phyloP scores from a whole-genome alignment of 345 rosid species.

The Psidium guajava region DNA sequence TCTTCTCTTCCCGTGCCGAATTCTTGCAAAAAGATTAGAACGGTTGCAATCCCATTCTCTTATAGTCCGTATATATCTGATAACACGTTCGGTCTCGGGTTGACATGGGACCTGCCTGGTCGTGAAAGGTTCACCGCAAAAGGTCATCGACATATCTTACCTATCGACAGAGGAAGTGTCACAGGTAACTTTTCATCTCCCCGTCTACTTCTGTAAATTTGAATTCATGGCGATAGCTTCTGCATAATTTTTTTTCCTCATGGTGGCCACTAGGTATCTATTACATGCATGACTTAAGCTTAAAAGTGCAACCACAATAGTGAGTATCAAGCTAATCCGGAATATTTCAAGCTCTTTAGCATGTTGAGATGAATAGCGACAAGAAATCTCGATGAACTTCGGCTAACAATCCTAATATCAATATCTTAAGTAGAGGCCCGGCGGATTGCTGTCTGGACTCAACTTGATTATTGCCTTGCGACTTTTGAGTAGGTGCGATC shows the following conservation, averaged over 20 bases:
- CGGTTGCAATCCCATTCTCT: slow-evolving; percentile 45
- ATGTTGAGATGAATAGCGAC: neutral
- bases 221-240: neutral
- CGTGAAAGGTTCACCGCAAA: neutral
- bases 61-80: slow-evolving; percentile 47
- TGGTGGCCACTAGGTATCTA: neutral
- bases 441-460: neutral
- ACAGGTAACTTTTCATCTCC: neutral
- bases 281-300: neutral
- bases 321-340: neutral
- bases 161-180: neutral
- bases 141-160: neutral
- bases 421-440: neutral
- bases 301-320: neutral
- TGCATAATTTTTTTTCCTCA: neutral
- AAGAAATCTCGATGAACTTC: neutral
- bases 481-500: neutral
- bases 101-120: slow-evolving; percentile 37
- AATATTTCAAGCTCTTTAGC: neutral
- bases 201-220: neutral
- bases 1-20: slow-evolving; percentile 8
- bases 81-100: slow-evolving; percentile 42
- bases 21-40: slow-evolving; percentile 29
- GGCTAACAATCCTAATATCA: neutral
- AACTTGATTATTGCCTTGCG: neutral